Evolutionary conservation across 2,329 filamentous ascomycete species (phyloP), one percentile per base, ranked within the genome.

Genomic region (Emergomyces africanus): DNA sequence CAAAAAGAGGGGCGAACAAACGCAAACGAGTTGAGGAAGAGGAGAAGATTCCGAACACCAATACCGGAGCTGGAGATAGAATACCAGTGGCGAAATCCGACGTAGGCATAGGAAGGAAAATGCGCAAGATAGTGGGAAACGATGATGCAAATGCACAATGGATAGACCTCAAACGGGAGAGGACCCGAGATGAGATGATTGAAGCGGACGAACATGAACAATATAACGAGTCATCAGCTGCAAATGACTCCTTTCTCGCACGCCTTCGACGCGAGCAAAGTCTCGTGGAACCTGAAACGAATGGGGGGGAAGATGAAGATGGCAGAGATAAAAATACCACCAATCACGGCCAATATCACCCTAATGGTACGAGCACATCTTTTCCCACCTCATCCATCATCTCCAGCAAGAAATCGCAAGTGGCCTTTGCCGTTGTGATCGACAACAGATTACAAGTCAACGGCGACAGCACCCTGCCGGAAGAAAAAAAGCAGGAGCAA

Each of bases 31-130:
- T 69, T 54, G 67, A 74, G 58, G 66, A 67, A 35, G 64, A 73
- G 71, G 61, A 80, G 67, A 66, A 84, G 46, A 64, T 69, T 53
- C 68, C 72, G 66, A 74, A 75, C 61, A 66, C 71, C 51, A 78
- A 76, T 66, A 80, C 75, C 55, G 83, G 83, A 60, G 83, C 83
- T 1, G 83, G 83, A 63, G 78, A 80, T 63, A 72, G 71, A 39
- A 77, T 83, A 12, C 71, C 75, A 2, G 68, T 73, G n/a, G 68
- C 69, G 4, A 73, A 80, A 59, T 73, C 74, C 15, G 67, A 68
- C 25, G 68, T 78, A 49, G 74, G 71, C 39, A 68, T 78, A 49
- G 75, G 77, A 41, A 72, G 71, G 6, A 79, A 79, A 65, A 71
- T 81, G 62, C 74, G 77, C 61, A 79, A 75, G 65, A 76, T 77